phyloP scores from a whole-genome alignment of 1,284 basidiomycete genomes.

The Pseudozyma tsukubaensis region DNA sequence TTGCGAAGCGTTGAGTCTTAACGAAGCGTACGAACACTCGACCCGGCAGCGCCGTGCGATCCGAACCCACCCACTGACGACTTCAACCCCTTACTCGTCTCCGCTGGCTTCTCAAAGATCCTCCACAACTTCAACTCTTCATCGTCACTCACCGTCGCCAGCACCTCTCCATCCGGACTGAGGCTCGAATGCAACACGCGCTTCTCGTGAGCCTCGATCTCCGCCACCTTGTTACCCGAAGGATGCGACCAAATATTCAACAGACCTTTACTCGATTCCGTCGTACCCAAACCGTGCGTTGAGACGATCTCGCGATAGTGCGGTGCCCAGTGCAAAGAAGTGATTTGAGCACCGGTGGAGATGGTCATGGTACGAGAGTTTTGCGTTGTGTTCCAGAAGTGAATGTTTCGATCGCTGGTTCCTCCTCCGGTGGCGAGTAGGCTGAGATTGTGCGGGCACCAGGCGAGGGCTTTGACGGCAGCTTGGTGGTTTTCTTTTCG shows the following conservation, averaged over 20 bases:
- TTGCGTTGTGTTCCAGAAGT: constrained; percentile 77
- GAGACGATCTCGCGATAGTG: constrained; percentile 90
- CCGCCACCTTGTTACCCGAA: constrained; percentile 58
- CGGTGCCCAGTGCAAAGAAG: constrained; percentile 87
- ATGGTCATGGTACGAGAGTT: constrained; percentile 64
- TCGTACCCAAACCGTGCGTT: constrained; percentile 78
- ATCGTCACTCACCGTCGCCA: constrained; percentile 66
- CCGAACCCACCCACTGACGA: constrained; percentile 19
- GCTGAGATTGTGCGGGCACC: constrained; percentile 96
- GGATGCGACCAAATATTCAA: constrained; percentile 67
- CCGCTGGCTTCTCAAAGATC: constrained; percentile 62
- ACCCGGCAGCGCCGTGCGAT: constrained; percentile 18
- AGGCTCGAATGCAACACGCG: constrained; percentile 60
- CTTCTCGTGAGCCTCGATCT: constrained; percentile 66
- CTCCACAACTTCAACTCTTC: constrained; percentile 68
- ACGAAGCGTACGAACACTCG: constrained; percentile 42
- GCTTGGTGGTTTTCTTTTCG: constrained; percentile 78
- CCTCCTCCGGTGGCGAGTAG: constrained; percentile 94
- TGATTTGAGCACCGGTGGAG: constrained; percentile 79
- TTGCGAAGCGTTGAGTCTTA: constrained; percentile 3
- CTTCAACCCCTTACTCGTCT: constrained; percentile 45
- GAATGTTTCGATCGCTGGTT: constrained; percentile 91
- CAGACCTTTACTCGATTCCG: constrained; percentile 56
- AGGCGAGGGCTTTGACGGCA: constrained; percentile 79
- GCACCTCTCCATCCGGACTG: constrained; percentile 64